These are phyloP conservation scores for Colletotrichum orchidophilum DNA, from an alignment of 2,329 filamentous ascomycete species.

Conservation along the genomic window DNA sequence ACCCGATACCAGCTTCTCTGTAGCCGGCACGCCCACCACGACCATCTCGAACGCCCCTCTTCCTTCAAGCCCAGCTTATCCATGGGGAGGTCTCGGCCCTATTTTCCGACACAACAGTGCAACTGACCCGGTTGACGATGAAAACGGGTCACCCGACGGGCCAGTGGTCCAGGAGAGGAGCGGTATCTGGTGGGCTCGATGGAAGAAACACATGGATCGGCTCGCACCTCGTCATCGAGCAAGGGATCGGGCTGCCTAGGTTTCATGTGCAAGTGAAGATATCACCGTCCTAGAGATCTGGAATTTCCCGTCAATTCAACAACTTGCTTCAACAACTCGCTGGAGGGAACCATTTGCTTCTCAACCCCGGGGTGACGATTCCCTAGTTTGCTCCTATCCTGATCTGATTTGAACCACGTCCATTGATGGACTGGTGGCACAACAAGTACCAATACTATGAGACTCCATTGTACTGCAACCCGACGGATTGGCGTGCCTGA, in stretches of 20 bases:
- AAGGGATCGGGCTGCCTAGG: neutral
- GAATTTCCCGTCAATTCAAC: neutral
- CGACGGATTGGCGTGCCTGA: neutral
- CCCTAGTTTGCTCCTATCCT: neutral
- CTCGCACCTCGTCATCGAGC: neutral
- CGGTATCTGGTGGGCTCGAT: slow-evolving; percentile 15
- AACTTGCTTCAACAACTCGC: neutral
- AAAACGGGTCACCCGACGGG: neutral
- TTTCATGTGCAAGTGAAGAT: neutral
- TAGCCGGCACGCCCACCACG: slow-evolving; percentile 9
- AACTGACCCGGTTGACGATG: slow-evolving; percentile 33
- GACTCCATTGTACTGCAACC: neutral
- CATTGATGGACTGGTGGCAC: neutral
- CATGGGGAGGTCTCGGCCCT: slow-evolving; percentile 48
- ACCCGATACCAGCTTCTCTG: neutral
- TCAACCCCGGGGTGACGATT: neutral
- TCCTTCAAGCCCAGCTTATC: slow-evolving; percentile 45
- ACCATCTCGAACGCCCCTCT: slow-evolving; percentile 33
- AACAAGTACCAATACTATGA: neutral
- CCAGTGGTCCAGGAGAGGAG: neutral
- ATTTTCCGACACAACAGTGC: slow-evolving; percentile 46
- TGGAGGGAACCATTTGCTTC: neutral
- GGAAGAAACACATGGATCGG: slow-evolving; percentile 11
- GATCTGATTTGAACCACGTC: neutral
- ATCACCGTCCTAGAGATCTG: too few relatives aligned